phyloP scores from a whole-genome alignment of 768 basidiomycete genomes.

The Pleurotus sapidus region DNA sequence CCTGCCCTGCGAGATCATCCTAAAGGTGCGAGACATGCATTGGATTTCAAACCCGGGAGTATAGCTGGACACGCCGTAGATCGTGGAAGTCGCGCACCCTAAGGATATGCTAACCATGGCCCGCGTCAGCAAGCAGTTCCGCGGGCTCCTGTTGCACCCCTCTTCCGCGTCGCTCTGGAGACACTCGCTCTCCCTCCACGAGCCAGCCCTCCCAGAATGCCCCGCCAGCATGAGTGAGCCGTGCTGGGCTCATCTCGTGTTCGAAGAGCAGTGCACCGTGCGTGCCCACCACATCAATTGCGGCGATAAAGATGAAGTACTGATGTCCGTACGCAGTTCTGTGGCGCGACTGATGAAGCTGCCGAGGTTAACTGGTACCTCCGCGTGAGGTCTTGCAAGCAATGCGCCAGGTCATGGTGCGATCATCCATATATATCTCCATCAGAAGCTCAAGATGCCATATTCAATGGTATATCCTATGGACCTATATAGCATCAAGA shows the following conservation, averaged over 20 bases:
- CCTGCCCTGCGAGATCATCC: not conserved
- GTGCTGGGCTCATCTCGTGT: slow-evolving; percentile 1
- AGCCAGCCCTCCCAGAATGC: slow-evolving; percentile 1
- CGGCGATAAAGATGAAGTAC: too few relatives aligned
- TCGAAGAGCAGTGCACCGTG: not conserved
- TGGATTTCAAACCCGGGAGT: too few relatives aligned
- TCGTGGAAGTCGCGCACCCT: not conserved
- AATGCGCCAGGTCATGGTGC: not conserved
- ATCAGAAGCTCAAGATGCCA: not conserved
- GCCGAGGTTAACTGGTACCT: not conserved
- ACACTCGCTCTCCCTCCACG: not conserved
- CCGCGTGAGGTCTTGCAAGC: not conserved
- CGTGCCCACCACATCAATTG: not conserved
- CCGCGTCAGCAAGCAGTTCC: not conserved
- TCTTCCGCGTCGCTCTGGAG: not conserved
- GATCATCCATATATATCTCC: not conserved
- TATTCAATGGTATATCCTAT: too few relatives aligned
- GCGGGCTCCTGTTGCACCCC: not conserved
- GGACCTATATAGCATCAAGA: too few relatives aligned
- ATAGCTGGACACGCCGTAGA: not conserved
- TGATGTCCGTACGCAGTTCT: not conserved
- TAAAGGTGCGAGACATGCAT: not conserved
- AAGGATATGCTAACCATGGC: not conserved
- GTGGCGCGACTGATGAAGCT: not conserved
- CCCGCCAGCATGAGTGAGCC: not conserved